phyloP scores from a whole-genome alignment of 208 protist genomes.

The Leishmania tropica region DNA sequence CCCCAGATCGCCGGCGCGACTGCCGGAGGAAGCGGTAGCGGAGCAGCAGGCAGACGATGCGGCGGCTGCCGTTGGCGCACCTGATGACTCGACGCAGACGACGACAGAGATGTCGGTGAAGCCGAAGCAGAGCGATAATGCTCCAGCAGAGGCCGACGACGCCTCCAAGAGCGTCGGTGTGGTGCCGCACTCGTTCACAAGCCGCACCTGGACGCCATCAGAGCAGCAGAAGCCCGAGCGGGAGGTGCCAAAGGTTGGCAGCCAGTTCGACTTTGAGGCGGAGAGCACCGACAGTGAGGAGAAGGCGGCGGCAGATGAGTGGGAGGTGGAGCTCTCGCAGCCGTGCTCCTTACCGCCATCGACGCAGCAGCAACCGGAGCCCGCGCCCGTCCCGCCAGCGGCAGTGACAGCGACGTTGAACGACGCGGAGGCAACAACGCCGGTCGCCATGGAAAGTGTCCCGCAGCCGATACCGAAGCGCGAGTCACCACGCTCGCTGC shows the following conservation, averaged over 20 bases:
- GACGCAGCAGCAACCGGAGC: background rate
- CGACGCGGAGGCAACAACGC: slow-evolving; percentile 6
- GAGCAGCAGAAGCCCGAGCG: background rate
- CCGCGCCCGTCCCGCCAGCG: background rate
- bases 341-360: background rate
- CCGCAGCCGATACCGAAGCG: slow-evolving; percentile 16
- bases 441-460: slow-evolving; percentile 8
- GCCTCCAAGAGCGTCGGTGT: background rate
- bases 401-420: background rate
- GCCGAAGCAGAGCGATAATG: background rate
- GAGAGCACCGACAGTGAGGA: background rate
- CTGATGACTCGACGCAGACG: background rate
- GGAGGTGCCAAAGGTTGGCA: background rate
- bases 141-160: background rate
- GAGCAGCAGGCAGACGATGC: background rate
- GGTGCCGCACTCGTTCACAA: background rate
- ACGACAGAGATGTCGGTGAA: background rate
- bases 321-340: slow-evolving; percentile 10
- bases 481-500: slow-evolving; percentile 4
- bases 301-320: background rate
- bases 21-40: background rate
- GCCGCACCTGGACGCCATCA: background rate
- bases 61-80: background rate
- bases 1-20: background rate
- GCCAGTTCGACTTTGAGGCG: background rate